Conservation (phyloP, 495 filamentous ascomycete genomes). For the Patellaria atrata region DNA sequence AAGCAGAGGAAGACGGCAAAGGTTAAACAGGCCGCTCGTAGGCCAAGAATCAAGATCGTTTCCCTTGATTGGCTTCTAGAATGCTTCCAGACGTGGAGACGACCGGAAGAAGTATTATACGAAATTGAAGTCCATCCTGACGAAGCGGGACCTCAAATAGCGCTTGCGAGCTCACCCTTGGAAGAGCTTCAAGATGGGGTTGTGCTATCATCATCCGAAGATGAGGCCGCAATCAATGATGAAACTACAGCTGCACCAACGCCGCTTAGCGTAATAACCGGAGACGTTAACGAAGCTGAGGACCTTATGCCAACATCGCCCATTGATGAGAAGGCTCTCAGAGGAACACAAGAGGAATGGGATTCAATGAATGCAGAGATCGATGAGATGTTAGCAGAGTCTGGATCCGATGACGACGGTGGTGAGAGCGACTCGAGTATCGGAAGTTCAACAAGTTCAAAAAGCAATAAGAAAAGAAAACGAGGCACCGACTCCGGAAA, state of each 20-base stretch:
- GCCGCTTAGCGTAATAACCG: too few relatives aligned
- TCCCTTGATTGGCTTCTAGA: constrained; percentile 77
- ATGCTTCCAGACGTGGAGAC: constrained; percentile 63
- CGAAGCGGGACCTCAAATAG: constrained; percentile 6
- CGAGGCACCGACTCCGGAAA: constrained; percentile 23
- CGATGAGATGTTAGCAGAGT: constrained; percentile 29
- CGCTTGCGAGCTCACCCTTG: constrained; percentile 5
- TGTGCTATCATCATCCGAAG: constrained; percentile 18
- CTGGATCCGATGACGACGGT: constrained; percentile 23
- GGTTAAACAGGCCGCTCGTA: constrained; percentile 58
- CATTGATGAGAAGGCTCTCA: constrained; percentile 47
- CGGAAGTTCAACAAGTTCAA: constrained; percentile 1
- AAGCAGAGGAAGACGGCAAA: constrained; percentile 72
- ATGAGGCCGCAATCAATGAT: constrained; percentile 8
- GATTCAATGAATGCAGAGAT: constrained; percentile 52
- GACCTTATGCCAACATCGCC: constrained; percentile 20
- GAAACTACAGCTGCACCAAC: too few relatives aligned
- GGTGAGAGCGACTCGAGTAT: constrained; percentile 12
- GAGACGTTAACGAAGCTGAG: constrained; percentile 3
- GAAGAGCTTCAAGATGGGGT: constrained; percentile 13
- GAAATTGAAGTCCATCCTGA: constrained; percentile 30
- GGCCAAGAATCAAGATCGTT: constrained; percentile 69
- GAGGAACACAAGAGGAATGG: constrained; percentile 56
- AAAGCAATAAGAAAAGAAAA: constrained; percentile 26
- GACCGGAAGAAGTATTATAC: constrained; percentile 60